A percentile compares a stretch with the other conserved stretches of the same genome.
These are phyloP conservation scores for Zymoseptoria ardabiliae DNA, from an alignment of 2,329 filamentous ascomycete genomes.

Conservation along the genomic window DNA sequence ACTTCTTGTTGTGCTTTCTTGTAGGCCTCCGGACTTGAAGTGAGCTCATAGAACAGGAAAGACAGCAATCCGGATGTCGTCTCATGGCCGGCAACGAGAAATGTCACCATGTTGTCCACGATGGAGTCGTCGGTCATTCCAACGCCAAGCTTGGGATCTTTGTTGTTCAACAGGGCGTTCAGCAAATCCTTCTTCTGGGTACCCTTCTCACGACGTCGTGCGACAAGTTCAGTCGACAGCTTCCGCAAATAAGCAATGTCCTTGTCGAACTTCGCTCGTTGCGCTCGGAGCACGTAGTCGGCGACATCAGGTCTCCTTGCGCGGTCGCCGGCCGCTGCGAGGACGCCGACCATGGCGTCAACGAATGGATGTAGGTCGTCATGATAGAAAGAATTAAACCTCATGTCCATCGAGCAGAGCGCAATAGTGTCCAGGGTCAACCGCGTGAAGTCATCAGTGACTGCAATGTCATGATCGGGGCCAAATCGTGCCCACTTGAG, in stretches of 20 bases:
- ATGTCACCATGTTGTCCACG: slow-evolving; percentile 59
- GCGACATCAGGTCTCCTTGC: slow-evolving; percentile 28
- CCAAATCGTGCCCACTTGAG: slow-evolving; percentile 33
- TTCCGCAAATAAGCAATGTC: slow-evolving; percentile 5
- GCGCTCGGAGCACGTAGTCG: slow-evolving; percentile 12
- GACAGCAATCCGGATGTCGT: slow-evolving; percentile 62
- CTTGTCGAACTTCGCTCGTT: slow-evolving; percentile 14
- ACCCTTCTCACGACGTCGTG: slow-evolving; percentile 5
- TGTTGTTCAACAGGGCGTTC: slow-evolving; percentile 50
- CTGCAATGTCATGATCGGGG: slow-evolving; percentile 47
- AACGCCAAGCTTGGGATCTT: slow-evolving; percentile 56
- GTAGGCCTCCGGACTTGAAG: slow-evolving; percentile 55
- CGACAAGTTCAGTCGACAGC: slow-evolving; percentile 7
- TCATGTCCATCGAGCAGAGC: slow-evolving; percentile 59
- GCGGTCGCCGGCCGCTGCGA: slow-evolving; percentile 50
- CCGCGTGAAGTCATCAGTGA: slow-evolving; percentile 60
- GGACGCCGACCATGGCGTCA: slow-evolving; percentile 57
- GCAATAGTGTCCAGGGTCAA: slow-evolving; percentile 63
- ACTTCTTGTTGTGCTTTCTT: slow-evolving; percentile 60
- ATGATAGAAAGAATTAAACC: slow-evolving; percentile 69
- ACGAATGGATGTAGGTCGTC: slow-evolving; percentile 65
- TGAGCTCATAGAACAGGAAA: slow-evolving; percentile 57
- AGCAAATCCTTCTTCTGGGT: slow-evolving; percentile 55
- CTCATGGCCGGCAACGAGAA: slow-evolving; percentile 60
- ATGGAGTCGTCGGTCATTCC: slow-evolving; percentile 53